Evolutionary conservation across 2,329 filamentous ascomycete species (phyloP), one percentile per base, ranked within the genome.

Genomic region (Fusarium sarcochroum): DNA sequence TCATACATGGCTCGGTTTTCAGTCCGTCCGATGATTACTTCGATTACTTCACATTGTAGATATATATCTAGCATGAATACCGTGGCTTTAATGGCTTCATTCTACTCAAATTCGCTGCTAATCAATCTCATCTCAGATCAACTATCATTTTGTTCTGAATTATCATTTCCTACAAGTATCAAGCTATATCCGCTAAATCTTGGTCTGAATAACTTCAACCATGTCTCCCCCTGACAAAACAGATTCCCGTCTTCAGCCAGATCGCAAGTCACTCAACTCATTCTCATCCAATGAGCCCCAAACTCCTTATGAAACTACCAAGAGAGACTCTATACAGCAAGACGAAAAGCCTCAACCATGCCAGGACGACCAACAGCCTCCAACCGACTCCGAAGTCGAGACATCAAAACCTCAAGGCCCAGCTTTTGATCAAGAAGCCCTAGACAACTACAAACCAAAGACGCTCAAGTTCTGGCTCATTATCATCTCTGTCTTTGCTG

Each of bases 401-500:
- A 44, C 54, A 10, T 27, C 68, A 13, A 52, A 14, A 0, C 47
- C 53, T 13, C 17, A 63, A 23, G 58, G 66, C n/a, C 68, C 69
- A 20, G 63, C 64, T 6, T 69, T 69, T 51, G 51, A 72, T n/a
- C 47, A 74, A 10, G 75, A 79, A 37, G 69, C 72, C 21, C 77
- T 82, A 37, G 75, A 80, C 30, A 82, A 85, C 56, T 88, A 83
- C 77, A 77, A 84, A 60, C 86, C 86, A 14, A 84, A 81, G 74
- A 86, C 81, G 10, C 53, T 85, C 63, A 83, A 82, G 69, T 88
- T 88, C 71, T 88, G 86, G 86, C 79, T 86, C 65, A 81, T 86
- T 45, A 79, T 88, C 10, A 37, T 84, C 30, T 87, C 84, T 63
- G 83, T 86, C 62, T 85, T 88, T 59, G 76, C 87, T 8, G 82